Evolutionary conservation across 2,329 filamentous ascomycete genomes (phyloP), one percentile per base, ranked within the genome.

Genomic region (Claviceps sp.): DNA sequence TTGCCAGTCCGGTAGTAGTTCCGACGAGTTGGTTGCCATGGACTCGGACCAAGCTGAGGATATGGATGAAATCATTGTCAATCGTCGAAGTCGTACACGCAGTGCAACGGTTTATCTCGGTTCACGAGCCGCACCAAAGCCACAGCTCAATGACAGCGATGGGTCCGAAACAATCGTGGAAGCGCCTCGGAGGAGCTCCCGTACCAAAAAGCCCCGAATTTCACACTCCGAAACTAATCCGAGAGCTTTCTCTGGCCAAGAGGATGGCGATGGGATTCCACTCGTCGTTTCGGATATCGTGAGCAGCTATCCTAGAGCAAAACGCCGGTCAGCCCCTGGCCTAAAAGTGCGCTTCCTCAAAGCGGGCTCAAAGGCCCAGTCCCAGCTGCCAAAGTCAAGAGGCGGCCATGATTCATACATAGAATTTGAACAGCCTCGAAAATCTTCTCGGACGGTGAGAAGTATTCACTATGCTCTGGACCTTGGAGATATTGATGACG

Each of bases 401-500:
- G 57, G 61, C 52, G 63, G 60, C 17, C 59, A 61, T 38, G 66
- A 62, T 46, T 74, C 71, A 3, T 70, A 71, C 13, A 78, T 80
- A 37, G 77, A 79, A 52, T 77, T 79, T 49, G 76, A 79, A 58
- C 59, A 67, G 7, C 66, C 68, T 17, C 71, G 77, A 37, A 71
- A 76, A 39, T 79, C 77, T 1, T 65, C 64, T 1, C 68, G 78
- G 37, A 63, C 73, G 0, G 76, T 64, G 6, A 71, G 69, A 50
- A 68, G 70, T 52, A 67, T 60, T 1, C 64, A 60, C 23, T 72
- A 58, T 52, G 76, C 79, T 70, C 62, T 61, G 4, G 82, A 85
- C 55, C 66, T 68, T 2, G 70, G 74, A 1, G 68, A 77, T 2
- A 68, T 80, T 52, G 77, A 85, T 42, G 79, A 85, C 9, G 79